Evolutionary conservation across 1,284 basidiomycete species (phyloP), one percentile per base, ranked within the genome.

Genomic region (Abortiporus biennis): DNA sequence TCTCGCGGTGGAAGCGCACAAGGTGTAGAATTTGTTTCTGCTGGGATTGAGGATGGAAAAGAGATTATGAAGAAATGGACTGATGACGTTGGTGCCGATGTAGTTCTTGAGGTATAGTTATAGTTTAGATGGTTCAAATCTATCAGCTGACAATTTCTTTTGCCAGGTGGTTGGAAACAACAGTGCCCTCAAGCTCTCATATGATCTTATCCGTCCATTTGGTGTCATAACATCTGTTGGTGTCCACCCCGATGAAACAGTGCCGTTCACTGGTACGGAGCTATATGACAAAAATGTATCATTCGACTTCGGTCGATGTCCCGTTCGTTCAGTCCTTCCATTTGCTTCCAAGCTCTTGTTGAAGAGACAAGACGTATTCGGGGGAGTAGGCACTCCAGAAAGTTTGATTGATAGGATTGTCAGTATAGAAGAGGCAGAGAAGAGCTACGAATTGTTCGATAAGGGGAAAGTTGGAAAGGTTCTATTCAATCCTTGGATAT

Each of bases 231-330:
- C 74, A 24, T 88, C 84, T 4, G 85, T 90, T 16, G 91, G 91
- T 4, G 85, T 89, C 12, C 82, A 85, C 46, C 72, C 76, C 43
- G 66, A 62, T 34, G 66, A 66, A 0, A 67, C 60, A 6, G 49
- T 85, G 23, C 83, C 83, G 0, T 79, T 80, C 51, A 76, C 68
- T 5, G 81, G 83, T 11, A 63, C 68, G 6, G 66, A 80, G 34
- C 60, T 89, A 32, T 95, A 94, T 62, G 72, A 80, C 64, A 92
- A 92, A 65, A 93, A 92, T 56, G 71, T 85, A 4, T 82, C 80
- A 1, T 67, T 89, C 41, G 81, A 86, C 52, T 92, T 92, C 57
- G 92, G 92, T 6, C 74, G 92, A 13, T 95, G 92, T 56, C 90
- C 89, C 13, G 91, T 89, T 5, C 74, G 83, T 12, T 78, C 84